These are phyloP conservation scores for Agrocybe praecox DNA, from an alignment of 768 basidiomycete genomes.

Conservation along the genomic window DNA sequence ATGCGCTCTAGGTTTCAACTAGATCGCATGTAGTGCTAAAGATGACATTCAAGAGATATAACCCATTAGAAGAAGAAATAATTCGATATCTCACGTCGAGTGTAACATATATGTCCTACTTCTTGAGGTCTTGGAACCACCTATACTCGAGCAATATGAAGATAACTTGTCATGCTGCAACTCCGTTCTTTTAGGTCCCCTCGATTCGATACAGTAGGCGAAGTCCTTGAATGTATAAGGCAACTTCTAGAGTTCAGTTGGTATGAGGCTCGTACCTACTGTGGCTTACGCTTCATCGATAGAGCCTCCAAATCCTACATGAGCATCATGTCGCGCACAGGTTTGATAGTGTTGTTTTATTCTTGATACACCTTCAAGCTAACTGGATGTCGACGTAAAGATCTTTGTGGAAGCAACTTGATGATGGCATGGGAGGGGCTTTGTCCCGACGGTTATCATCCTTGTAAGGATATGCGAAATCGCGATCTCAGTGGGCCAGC, in stretches of 20 bases:
- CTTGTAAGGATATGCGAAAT: conserved; percentile 10
- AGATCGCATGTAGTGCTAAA: no score
- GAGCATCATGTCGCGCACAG: conserved; percentile 17
- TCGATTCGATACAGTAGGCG: conserved; percentile 18
- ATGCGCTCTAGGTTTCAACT: no score
- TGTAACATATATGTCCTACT: no score
- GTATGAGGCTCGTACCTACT: background rate
- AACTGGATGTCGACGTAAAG: background rate
- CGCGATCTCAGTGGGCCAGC: conserved; percentile 16
- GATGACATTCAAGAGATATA: no score
- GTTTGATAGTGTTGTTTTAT: conserved; percentile 1
- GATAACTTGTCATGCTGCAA: conserved; percentile 35
- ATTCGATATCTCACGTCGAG: conserved; percentile 15
- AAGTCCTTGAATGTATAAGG: conserved; percentile 18
- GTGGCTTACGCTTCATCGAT: no score
- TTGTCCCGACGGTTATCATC: conserved; percentile 20
- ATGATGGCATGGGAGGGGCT: conserved; percentile 20
- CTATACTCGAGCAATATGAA: no score
- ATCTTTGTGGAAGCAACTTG: conserved; percentile 6
- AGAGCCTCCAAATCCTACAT: conserved; percentile 16
- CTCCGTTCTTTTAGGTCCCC: conserved; percentile 28
- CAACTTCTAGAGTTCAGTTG: conserved; percentile 15
- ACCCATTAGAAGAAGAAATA: conserved; percentile 4
- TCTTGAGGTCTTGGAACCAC: no score
- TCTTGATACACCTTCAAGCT: background rate